A percentile compares a stretch with the other conserved stretches of the same genome.
These are phyloP conservation scores for Retiboletus fuscus DNA, from an alignment of 1,284 basidiomycete species.

Conservation along the genomic window DNA sequence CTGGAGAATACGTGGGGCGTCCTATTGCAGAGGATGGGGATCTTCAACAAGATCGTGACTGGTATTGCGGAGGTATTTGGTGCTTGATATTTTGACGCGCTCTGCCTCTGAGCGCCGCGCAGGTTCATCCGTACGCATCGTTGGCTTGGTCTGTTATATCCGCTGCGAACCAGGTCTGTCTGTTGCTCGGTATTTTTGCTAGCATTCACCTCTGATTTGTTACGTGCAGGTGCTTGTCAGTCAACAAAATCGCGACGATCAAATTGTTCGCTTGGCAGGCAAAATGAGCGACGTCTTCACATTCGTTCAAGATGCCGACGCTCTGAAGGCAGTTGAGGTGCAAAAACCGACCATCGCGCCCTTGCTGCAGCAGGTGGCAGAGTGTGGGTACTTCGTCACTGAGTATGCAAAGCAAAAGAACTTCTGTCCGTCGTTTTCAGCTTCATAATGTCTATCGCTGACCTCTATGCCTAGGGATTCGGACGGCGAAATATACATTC, in stretches of 20 bases:
- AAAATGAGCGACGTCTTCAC: not conserved
- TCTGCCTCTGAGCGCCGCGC: not conserved
- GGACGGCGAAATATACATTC: slow-evolving; percentile 13
- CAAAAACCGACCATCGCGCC: not conserved
- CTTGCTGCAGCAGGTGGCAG: slow-evolving; percentile 16
- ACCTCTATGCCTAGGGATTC: slow-evolving; percentile 5
- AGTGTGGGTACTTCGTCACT: slow-evolving; percentile 17
- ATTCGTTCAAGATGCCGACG: slow-evolving; percentile 11
- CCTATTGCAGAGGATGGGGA: no score
- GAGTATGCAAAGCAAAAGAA: slow-evolving; percentile 12
- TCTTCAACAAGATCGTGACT: not conserved
- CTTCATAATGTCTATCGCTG: not conserved
- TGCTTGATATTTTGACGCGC: not conserved
- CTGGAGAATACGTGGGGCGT: not conserved
- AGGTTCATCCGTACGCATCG: not conserved
- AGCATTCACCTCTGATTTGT: not conserved
- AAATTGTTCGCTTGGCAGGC: slow-evolving; percentile 4
- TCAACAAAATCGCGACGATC: slow-evolving; percentile 5
- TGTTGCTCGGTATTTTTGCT: not conserved
- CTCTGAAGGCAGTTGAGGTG: slow-evolving; percentile 7
- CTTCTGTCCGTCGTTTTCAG: not conserved
- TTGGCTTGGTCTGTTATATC: no score
- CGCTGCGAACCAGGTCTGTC: not conserved
- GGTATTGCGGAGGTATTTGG: slow-evolving; percentile 4
- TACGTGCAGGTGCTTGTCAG: not conserved